Conservation (phyloP, 2,329 filamentous ascomycete species). For the Biscogniauxia sp. region DNA sequence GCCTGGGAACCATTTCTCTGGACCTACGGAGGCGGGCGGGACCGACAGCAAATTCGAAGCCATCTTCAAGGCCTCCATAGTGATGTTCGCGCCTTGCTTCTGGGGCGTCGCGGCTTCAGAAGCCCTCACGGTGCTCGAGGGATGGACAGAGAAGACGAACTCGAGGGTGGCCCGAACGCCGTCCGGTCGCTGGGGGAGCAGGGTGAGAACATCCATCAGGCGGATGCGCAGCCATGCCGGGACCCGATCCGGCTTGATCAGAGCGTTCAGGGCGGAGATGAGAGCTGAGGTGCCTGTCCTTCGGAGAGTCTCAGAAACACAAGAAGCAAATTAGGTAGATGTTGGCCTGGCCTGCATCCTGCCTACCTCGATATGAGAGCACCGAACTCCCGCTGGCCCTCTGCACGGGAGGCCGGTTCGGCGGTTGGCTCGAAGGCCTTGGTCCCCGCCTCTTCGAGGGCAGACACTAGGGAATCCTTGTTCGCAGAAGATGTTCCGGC, state of each 20-base stretch:
- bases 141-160: conserved; percentile 68
- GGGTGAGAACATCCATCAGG: conserved; percentile 56
- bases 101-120: conserved; percentile 44
- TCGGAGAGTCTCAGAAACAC: conserved; percentile 25
- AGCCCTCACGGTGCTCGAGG: conserved; percentile 44
- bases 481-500: conserved; percentile 17
- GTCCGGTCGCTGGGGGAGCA: conserved; percentile 58
- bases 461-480: conserved; percentile 33
- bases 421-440: conserved; percentile 48
- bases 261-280: conserved; percentile 59
- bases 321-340: conserved; percentile 16
- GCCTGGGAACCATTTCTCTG: conserved; percentile 58
- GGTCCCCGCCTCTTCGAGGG: conserved; percentile 40
- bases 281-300: conserved; percentile 50
- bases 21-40: conserved; percentile 52
- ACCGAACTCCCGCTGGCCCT: conserved; percentile 42
- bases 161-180: conserved; percentile 68
- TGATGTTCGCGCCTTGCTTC: conserved; percentile 61
- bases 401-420: conserved; percentile 31
- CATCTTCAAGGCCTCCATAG: conserved; percentile 65
- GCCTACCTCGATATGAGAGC: conserved; percentile 49
- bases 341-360: conserved; percentile 2
- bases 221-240: conserved; percentile 59
- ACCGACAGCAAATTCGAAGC: conserved; percentile 60
- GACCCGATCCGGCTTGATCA: conserved; percentile 60